Base-by-base conservation (phyloP, 345 rosid species). In the Citrus medica region DNA sequence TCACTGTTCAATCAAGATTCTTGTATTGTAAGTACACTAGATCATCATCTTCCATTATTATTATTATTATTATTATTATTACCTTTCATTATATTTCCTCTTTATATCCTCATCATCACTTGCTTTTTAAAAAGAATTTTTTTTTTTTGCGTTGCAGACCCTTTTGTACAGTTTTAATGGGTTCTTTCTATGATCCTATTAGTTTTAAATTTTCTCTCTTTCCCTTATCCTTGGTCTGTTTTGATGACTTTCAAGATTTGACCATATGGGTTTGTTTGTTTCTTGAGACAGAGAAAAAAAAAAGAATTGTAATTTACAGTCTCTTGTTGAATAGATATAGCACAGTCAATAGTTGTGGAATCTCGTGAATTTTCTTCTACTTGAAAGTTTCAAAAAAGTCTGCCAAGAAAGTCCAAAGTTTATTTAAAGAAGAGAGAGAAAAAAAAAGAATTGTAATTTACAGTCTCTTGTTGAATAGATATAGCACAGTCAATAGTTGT, bases 21-120 rank as follows among this genome's bases (percentile, higher is more conserved):
- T 46, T 3, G 51, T 75, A 69, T 38, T 67, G 85, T 75, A 75
- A 82, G 85, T 75, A 65, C 71, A 2, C 60, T 19, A 0, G 17
- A 7, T 62, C 17, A 46, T 46, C 5, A 1, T 1, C n/a, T 7
- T 48, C 19, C 3, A 35, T 35, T 37, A 37, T 37, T 37, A 33
- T 33, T 33, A 32, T 62, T 6, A 12, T 66, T 67, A 30, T 79
- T 14, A 55, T 79, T 14, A 13, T 66, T 68, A 46, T 46, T 46
- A 19, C 64, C 17, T 51, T 38, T 22, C 40, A 30, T 71, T 30
- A 51, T 46, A 7, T 28, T 22, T 70, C 61, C 2, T 19, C 32
- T 38, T 46, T 51, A 28, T 38, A 51, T 19, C 25, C 40, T 60
- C 24, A 22, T 30, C 16, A 46, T 4, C 24, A 37, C 30, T 21